phyloP scores from a whole-genome alignment of 2,329 filamentous ascomycete species.

The Fusarium falciforme region DNA sequence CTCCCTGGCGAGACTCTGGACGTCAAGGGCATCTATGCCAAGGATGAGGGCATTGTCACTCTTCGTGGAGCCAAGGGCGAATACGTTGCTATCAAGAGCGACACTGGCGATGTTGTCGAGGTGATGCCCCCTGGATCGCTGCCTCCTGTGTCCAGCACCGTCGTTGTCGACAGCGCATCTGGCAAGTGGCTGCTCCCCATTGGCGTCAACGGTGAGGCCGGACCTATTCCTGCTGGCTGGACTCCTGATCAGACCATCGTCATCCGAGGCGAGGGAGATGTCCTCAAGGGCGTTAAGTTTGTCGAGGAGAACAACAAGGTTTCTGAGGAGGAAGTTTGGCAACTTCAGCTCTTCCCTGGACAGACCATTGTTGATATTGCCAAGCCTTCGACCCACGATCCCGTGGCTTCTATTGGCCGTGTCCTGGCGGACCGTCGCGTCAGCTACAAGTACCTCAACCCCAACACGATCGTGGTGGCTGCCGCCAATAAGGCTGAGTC shows the following conservation, averaged over 20 bases:
- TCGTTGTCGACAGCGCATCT: constrained; percentile 62
- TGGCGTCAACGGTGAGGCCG: constrained; percentile 60
- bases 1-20: constrained; percentile 68
- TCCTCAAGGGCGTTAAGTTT: constrained; percentile 68
- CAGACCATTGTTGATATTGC: constrained; percentile 77
- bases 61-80: constrained; percentile 72
- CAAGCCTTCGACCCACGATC: constrained; percentile 79
- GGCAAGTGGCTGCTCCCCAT: constrained; percentile 67
- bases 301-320: constrained; percentile 54
- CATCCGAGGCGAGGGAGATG: constrained; percentile 60
- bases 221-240: constrained; percentile 57
- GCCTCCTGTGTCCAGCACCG: constrained; percentile 54
- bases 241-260: constrained; percentile 67
- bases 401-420: constrained; percentile 92
- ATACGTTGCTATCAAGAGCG: constrained; percentile 65
- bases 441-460: constrained; percentile 96
- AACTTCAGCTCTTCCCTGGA: constrained; percentile 73
- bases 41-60: constrained; percentile 68
- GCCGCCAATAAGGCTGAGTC: constrained; percentile 69
- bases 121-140: constrained; percentile 51
- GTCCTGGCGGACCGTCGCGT: constrained; percentile 94
- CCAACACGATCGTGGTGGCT: constrained; percentile 83
- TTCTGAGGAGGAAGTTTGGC: constrained; percentile 72
- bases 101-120: constrained; percentile 64
- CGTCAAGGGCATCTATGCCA: constrained; percentile 74